Evolutionary conservation across 2,329 filamentous ascomycete species (phyloP).

Genomic region (Neofusicoccum umdonicola): DNA sequence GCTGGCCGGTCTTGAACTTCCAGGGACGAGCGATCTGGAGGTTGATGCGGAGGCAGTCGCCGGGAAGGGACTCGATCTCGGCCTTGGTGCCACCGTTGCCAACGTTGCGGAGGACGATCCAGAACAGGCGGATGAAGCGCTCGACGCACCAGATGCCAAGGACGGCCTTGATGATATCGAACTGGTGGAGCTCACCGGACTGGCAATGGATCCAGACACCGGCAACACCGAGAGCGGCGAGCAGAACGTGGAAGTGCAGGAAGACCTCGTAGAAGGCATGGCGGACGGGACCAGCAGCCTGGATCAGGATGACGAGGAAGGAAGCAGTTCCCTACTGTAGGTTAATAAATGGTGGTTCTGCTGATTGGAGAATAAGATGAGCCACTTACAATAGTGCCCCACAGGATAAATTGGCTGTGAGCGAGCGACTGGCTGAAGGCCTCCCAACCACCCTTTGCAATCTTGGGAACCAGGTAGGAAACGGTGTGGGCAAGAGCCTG

Average conservation of each 20-base stretch:
- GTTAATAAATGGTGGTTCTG: constrained; percentile 6
- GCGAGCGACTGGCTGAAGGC: constrained; percentile 42
- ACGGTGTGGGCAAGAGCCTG: constrained; percentile 66
- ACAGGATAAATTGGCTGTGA: constrained; percentile 52
- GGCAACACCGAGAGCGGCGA: constrained; percentile 59
- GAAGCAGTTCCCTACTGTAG: constrained; percentile 53
- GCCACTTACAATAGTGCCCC: constrained; percentile 61
- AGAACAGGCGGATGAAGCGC: constrained; percentile 58
- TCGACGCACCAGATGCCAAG: constrained; percentile 68
- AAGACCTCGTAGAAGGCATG: constrained; percentile 80
- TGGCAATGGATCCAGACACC: constrained; percentile 67
- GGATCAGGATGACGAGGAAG: constrained; percentile 63
- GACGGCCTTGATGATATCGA: constrained; percentile 60
- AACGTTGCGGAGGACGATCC: constrained; percentile 64
- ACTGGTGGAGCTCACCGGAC: constrained; percentile 53
- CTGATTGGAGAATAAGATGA: no score
- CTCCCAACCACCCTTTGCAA: constrained; percentile 50
- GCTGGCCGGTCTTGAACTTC: constrained; percentile 71
- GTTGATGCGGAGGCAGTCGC: constrained; percentile 71
- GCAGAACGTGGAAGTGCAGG: constrained; percentile 67
- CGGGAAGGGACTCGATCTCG: constrained; percentile 71
- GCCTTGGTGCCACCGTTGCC: constrained; percentile 65
- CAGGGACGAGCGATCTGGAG: constrained; percentile 74
- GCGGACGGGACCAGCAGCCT: constrained; percentile 67
- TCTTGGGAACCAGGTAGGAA: constrained; percentile 54